Percentiles rank a stretch among this genome's conserved stretches.
Evolutionary conservation across 805 yeast genomes (phyloP).

Genomic region (Candida schatavii): DNA sequence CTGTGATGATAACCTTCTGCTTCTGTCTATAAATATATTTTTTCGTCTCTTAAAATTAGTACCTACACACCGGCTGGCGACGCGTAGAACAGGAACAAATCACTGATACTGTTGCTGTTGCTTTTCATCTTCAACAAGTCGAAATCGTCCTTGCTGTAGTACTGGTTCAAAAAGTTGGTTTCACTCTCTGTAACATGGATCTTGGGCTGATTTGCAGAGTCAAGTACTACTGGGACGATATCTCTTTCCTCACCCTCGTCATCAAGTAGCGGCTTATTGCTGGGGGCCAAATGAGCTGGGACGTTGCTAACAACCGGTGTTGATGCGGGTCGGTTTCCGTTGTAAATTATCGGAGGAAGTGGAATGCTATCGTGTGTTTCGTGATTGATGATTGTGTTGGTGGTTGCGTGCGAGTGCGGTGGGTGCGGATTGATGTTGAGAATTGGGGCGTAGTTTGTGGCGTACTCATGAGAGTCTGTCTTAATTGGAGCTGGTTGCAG

Average conservation of each 20-base stretch:
- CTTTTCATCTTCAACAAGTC: background rate
- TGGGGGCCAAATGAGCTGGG: background rate
- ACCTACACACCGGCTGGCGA: background rate
- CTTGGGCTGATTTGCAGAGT: background rate
- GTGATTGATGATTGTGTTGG: background rate
- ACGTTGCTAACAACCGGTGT: background rate
- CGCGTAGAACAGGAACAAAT: conserved; percentile 2
- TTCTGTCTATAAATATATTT: too few species aligned
- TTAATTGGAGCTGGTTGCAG: background rate
- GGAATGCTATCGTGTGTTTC: background rate
- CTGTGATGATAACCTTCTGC: too few species aligned
- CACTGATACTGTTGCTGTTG: conserved; percentile 2
- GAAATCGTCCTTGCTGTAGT: background rate
- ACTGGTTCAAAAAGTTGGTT: background rate
- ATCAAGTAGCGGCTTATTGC: background rate
- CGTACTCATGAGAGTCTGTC: background rate
- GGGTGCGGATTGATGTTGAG: background rate
- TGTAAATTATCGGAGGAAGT: background rate
- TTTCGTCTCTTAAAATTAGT: too few species aligned
- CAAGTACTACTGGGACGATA: background rate
- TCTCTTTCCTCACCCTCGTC: background rate
- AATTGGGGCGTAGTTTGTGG: background rate
- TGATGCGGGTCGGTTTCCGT: background rate
- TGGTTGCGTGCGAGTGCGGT: background rate
- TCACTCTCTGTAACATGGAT: background rate